Conservation (phyloP, 768 basidiomycete genomes). For the Leccinum imitatum region DNA sequence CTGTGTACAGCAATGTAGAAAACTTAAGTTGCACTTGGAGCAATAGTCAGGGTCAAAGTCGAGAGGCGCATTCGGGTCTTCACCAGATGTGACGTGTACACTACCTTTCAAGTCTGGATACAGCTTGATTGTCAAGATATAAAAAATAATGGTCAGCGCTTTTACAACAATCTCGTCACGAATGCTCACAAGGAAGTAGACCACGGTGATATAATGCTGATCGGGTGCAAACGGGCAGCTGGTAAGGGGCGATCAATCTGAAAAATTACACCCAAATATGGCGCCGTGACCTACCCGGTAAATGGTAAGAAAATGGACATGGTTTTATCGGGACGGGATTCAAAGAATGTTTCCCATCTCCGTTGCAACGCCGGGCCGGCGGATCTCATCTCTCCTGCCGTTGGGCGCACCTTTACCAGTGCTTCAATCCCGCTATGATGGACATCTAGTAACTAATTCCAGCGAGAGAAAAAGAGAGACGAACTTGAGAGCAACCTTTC, state of each 20-base stretch:
- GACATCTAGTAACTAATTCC: neutral
- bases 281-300: neutral
- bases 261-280: neutral
- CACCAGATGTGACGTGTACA: conserved; percentile 46
- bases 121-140: conserved; percentile 15
- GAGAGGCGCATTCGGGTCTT: conserved; percentile 40
- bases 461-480: conserved; percentile 2
- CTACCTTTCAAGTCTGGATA: conserved; percentile 49
- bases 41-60: conserved; percentile 48
- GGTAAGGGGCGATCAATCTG: neutral
- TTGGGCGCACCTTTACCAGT: conserved; percentile 55
- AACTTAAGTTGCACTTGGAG: conserved; percentile 35
- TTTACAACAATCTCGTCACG: too few species aligned
- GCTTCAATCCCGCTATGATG: conserved; percentile 48
- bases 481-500: conserved; percentile 56
- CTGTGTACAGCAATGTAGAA: neutral
- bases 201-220: neutral
- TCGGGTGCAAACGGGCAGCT: neutral
- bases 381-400: conserved; percentile 45
- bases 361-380: conserved; percentile 45
- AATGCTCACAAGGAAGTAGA: conserved; percentile 30
- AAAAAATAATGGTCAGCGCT: neutral
- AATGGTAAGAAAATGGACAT: neutral
- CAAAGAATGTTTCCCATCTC: conserved; percentile 28
- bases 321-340: neutral